Evolutionary conservation across 208 protist species (phyloP), one percentile per base, ranked within the genome.

Genomic region (Naegleria gruberi): DNA sequence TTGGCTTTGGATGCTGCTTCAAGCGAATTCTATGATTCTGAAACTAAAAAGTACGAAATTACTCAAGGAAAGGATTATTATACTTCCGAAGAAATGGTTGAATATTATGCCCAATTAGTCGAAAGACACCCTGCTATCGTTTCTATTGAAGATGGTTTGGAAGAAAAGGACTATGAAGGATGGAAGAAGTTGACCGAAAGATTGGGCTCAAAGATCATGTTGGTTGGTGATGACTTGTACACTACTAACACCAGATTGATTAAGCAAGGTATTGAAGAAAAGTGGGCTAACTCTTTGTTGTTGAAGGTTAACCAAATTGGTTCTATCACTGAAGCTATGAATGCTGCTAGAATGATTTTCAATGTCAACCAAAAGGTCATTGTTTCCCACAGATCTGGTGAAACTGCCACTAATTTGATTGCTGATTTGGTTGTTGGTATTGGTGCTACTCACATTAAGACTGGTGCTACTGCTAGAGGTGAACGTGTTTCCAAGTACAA

Each of bases 301-400:
- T 96, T 99, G 87, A 99, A 99, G 94, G 97, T 99, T 89, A 99
- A 99, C 94, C 99, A 99, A 95, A 99, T 99, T 91, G 99, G 98
- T 90, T 96, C 97, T 88, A 94, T 99, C 89, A 97, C 96, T 43
- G 99, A 99, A 94, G 92, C 96, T 73, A 99, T 99, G 87, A 93
- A 97, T n/a, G 97, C 98, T n/a, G 94, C 96, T 45, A 94, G 95
- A 77, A 90, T 99, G 51, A 95, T 97, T 81, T 92, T 95, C 89
- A 65, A 90, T 83, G 94, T 95, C 82, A 96, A 94, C 89, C 96
- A 94, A 94, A 94, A 93, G 17, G 94, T 97, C 55, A 96, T 97
- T 93, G 95, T 97, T 51, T 98, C 96, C 15, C 98, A 99, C 94
- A 95, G 99, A 90, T 98, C 96, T 81, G 98, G 98, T 91, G 98